Percentiles rank a stretch among this genome's conserved stretches.
phyloP scores from a whole-genome alignment of 2,329 filamentous ascomycete genomes.

The Hortaea sp. region DNA sequence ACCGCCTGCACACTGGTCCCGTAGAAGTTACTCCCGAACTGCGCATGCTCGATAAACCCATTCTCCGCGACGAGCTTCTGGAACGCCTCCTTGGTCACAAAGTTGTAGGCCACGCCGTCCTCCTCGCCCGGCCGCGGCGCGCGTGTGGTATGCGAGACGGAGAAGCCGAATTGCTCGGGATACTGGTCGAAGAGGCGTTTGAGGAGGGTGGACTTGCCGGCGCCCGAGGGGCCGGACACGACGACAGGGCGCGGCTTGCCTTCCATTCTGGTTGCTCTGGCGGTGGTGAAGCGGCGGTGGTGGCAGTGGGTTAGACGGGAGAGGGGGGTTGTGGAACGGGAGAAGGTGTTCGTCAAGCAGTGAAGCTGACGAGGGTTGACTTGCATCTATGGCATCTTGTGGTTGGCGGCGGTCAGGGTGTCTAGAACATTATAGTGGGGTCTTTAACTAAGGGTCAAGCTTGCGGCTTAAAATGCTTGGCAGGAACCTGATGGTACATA shows the following conservation, averaged over 20 bases:
- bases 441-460: no score
- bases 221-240: conserved; percentile 69
- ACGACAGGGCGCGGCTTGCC: conserved; percentile 51
- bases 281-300: background rate
- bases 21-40: conserved; percentile 79
- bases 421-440: background rate
- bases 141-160: conserved; percentile 64
- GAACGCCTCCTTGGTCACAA: conserved; percentile 57
- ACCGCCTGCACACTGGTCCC: conserved; percentile 76
- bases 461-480: no score
- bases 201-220: conserved; percentile 74
- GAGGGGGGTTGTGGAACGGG: background rate
- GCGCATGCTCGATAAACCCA: conserved; percentile 78
- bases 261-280: conserved; percentile 2
- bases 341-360: conserved; percentile 8
- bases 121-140: conserved; percentile 63
- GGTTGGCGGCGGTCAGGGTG: background rate
- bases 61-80: conserved; percentile 54
- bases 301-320: background rate
- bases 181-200: conserved; percentile 58
- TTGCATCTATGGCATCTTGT: conserved; percentile 2
- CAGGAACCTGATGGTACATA: no score
- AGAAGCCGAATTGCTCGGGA: conserved; percentile 56
- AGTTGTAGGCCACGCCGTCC: conserved; percentile 74
- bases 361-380: conserved; percentile 8